Evolutionary conservation across 2,329 filamentous ascomycete genomes (phyloP).

Genomic region (Stachybotrys chartarum): DNA sequence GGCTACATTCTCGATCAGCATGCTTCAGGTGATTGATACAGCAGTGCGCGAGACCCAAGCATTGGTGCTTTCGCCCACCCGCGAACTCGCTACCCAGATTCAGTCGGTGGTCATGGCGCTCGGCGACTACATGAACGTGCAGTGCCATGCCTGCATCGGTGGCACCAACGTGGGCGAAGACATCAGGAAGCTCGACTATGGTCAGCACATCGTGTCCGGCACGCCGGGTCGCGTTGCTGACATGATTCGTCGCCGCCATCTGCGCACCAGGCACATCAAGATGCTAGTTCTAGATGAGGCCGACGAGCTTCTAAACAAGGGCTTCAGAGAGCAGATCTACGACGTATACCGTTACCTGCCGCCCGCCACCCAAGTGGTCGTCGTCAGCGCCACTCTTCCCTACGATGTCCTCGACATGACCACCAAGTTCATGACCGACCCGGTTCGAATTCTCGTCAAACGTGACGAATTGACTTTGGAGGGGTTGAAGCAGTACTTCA

Average conservation of each 20-base stretch:
- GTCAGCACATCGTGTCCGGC: constrained; percentile 94
- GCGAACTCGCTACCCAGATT: constrained; percentile 95
- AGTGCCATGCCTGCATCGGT: constrained; percentile 97
- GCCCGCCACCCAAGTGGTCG: constrained; percentile 95
- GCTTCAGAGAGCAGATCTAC: constrained; percentile 98
- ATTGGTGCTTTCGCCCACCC: constrained; percentile 89
- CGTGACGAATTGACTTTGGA: constrained; percentile 97
- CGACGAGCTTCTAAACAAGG: constrained; percentile 71
- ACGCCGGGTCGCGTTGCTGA: constrained; percentile 86
- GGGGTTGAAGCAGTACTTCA: constrained; percentile 98
- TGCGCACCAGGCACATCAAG: constrained; percentile 56
- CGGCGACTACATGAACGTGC: constrained; percentile 99
- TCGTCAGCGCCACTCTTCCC: constrained; percentile 91
- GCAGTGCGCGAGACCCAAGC: constrained; percentile 90
- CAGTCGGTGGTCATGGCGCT: constrained; percentile 99
- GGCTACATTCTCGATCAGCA: constrained; percentile 92
- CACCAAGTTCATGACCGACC: constrained; percentile 99
- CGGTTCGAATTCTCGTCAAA: constrained; percentile 93
- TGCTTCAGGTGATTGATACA: constrained; percentile 92
- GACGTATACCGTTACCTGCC: constrained; percentile 97
- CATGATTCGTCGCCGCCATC: constrained; percentile 52
- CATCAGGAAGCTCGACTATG: constrained; percentile 94
- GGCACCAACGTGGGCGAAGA: constrained; percentile 97
- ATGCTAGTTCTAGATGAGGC: constrained; percentile 57
- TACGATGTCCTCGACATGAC: constrained; percentile 99